Conservation (phyloP, 2,329 filamentous ascomycete species). For the Penicillium sp. region DNA sequence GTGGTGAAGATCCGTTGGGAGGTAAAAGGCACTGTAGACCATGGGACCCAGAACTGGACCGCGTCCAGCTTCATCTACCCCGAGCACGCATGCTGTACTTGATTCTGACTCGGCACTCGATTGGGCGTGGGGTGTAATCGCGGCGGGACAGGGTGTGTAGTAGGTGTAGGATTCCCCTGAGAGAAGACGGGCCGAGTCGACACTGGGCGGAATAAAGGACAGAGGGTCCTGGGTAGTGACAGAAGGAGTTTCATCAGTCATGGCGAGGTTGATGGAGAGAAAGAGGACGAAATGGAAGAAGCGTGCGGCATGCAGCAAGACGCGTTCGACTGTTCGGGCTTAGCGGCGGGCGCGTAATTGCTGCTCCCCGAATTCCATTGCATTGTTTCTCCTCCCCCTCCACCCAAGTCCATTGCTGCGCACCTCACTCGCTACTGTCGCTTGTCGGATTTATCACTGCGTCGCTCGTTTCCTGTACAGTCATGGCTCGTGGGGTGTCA, state of each 20-base stretch:
- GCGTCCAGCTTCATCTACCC: conserved; percentile 88
- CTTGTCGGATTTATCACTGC: too few relatives aligned
- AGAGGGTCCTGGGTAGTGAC: conserved; percentile 31
- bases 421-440: too few relatives aligned
- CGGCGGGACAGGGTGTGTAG: conserved; percentile 61
- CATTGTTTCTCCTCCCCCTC: conserved; percentile 17
- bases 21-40: conserved; percentile 66
- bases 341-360: conserved; percentile 30
- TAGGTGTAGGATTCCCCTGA: conserved; percentile 64
- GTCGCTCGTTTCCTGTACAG: conserved; percentile 9
- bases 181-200: conserved; percentile 54
- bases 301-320: neutral
- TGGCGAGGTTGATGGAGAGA: conserved; percentile 16
- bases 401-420: conserved; percentile 3
- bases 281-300: neutral
- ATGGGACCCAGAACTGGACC: conserved; percentile 82
- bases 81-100: conserved; percentile 64
- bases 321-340: conserved; percentile 35
- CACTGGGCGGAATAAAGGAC: conserved; percentile 63
- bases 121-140: conserved; percentile 48
- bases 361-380: conserved; percentile 20
- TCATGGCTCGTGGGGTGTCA: conserved; percentile 37
- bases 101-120: conserved; percentile 32
- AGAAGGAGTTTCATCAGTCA: conserved; percentile 26
- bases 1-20: conserved; percentile 58